Base-by-base conservation (phyloP, 441 rosid genomes). In the Erysimum pusillum region DNA sequence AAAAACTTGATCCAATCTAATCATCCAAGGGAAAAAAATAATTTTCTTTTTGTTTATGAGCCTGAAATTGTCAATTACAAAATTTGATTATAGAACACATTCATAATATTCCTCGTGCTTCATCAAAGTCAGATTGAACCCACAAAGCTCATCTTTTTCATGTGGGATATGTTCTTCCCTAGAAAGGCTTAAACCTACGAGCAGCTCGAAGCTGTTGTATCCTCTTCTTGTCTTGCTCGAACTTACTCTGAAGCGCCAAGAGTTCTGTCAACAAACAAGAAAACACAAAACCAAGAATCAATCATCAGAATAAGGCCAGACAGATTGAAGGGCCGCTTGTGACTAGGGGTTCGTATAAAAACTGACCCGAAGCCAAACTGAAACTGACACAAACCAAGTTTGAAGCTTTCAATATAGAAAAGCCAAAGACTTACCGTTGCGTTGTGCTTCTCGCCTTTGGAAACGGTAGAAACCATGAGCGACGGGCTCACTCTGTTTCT, bases 381-480 rank as follows among this genome's bases (percentile, higher is more conserved):
- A 60, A 38, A 32, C 41, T n/a, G 41, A 57, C 13, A 7, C 65
- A 61, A 61, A 38, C 48, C 49, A 41, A n/a, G 20, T 14, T 64
- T 36, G 9, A 57, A 67, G 28, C 45, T 51, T 69, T 63, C 35
- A 6, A 45, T 42, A 28, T 32, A 68, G 7, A 67, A 35, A 14
- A 38, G 35, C 39, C 6, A 59, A 22, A 71, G 57, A n/a, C 57
- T 53, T 89, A 93, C 99, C 97, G 12, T 80, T 93, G 69, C 88
- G 89, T 79, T 87, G 89, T 25, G 89, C 89, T 78, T 96, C 97
- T 82, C 92, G 89, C 79, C 82, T 93, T 69, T 96, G 99, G 73
- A 96, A 96, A 52, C 99, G 88, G 63, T 96, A 96, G 82, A 96
- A 93, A 78, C 95, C 91, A 36, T 76, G 85, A 36, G 86, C 89